Percentiles rank a stretch among this genome's conserved stretches.
These are phyloP conservation scores for Komagataella populi DNA, from an alignment of 805 yeast species.

Conservation along the genomic window DNA sequence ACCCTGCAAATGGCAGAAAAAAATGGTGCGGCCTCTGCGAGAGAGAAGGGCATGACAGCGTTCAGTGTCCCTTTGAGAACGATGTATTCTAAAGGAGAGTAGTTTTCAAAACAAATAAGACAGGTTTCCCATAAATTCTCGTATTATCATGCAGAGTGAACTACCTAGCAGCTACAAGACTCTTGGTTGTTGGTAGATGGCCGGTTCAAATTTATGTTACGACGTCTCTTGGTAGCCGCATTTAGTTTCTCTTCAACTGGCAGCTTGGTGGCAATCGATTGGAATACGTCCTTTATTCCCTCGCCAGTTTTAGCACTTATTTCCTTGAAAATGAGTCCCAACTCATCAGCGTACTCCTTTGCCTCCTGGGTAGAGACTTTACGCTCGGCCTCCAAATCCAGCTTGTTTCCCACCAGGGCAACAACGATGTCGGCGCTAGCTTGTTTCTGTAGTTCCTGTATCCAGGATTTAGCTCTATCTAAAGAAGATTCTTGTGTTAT, in stretches of 20 bases:
- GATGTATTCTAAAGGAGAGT: slow-evolving; percentile 13
- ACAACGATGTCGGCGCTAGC: slow-evolving; percentile 65
- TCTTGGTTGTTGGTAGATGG: slow-evolving; percentile 17
- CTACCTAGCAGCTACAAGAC: slow-evolving; percentile 2
- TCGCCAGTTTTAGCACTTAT: slow-evolving; percentile 48
- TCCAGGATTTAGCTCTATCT: slow-evolving; percentile 63
- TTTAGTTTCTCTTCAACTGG: slow-evolving; percentile 16
- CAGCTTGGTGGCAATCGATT: slow-evolving; percentile 33
- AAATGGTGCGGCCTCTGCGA: slow-evolving; percentile 94
- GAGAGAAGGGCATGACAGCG: slow-evolving; percentile 74
- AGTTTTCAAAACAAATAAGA: no score
- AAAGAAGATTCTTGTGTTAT: slow-evolving; percentile 57
- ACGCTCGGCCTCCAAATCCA: slow-evolving; percentile 43
- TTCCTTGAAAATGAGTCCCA: slow-evolving; percentile 34
- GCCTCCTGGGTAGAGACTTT: slow-evolving; percentile 32
- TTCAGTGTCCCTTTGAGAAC: slow-evolving; percentile 78
- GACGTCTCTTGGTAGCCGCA: slow-evolving; percentile 9
- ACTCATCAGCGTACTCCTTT: slow-evolving; percentile 38
- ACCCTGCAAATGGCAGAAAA: slow-evolving; percentile 55
- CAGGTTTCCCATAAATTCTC: not conserved
- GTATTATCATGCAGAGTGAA: not conserved
- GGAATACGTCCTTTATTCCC: slow-evolving; percentile 32
- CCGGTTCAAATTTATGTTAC: slow-evolving; percentile 15
- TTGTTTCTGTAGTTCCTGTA: slow-evolving; percentile 69
- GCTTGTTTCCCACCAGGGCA: slow-evolving; percentile 71